Base-by-base conservation (phyloP, 495 filamentous ascomycete genomes). In the Aspergillus ellipticus region DNA sequence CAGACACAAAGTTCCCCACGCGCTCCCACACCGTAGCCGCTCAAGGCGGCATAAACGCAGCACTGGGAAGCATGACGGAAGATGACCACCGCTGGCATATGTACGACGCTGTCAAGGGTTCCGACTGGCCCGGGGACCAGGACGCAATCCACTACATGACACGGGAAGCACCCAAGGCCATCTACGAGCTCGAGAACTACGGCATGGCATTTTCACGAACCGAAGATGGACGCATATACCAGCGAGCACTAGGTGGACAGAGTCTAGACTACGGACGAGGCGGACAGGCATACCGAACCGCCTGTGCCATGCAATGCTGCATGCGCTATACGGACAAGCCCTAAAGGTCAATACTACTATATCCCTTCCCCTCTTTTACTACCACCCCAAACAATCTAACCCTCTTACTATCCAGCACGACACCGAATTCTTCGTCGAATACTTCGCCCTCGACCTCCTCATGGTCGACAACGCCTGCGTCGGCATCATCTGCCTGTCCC, bases 351-450 rank as follows among this genome's bases (percentile, higher is more conserved):
- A n/a, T n/a, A n/a, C n/a, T n/a, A n/a, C n/a, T n/a, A n/a, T n/a
- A n/a, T n/a, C n/a, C n/a, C n/a, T n/a, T n/a, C n/a, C n/a, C n/a
- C n/a, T n/a, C n/a, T n/a, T n/a, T n/a, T n/a, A n/a, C n/a, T n/a
- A n/a, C n/a, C n/a, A n/a, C n/a, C n/a, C n/a, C n/a, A n/a, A n/a
- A n/a, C n/a, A n/a, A n/a, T n/a, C n/a, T n/a, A n/a, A n/a, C n/a
- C n/a, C n/a, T n/a, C n/a, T n/a, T n/a, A n/a, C n/a, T n/a, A n/a
- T n/a, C 51, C 79, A 89, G 65, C 90, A 97, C 79, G 95, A 96
- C 79, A 96, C 93, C 65, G 96, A 96, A 78, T 97, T 96, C 82
- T 97, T 97, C 79, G 96, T 97, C 68, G 93, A 97, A 79, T 97
- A 90, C 82, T 97, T 97, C 74, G 93, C 90, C 56, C 79, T 96